Base-by-base conservation (phyloP, 208 protist species). In the Trypanosomatidae sp. region DNA sequence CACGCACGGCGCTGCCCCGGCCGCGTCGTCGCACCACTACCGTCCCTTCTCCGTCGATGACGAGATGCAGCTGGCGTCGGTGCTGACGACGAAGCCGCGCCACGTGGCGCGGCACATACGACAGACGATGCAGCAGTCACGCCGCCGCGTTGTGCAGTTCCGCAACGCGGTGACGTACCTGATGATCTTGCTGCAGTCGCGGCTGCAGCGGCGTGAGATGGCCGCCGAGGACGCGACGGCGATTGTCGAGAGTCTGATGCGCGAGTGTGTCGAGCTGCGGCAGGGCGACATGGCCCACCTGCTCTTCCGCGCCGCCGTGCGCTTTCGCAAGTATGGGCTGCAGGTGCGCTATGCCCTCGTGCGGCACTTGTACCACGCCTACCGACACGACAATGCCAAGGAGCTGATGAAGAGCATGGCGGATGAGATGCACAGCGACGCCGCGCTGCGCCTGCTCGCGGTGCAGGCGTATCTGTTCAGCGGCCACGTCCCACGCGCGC, bases 201-300 rank as follows among this genome's bases (percentile, higher is more conserved):
- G 61, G 41, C 66, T 94, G n/a, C 81, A 90, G 33, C 66, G 68
- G 49, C 57, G 71, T 20, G 71, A 84, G 33, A 79, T 92, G 4
- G n/a, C 28, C 0, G 75, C 82, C 3, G 65, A 21, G 10, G 79
- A 86, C 33, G 87, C 87, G 8, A 77, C 79, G 8, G 52, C 58
- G 2, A 60, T 94, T 19, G 59, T 85, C 50, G 79, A 92, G 33
- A 79, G 78, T 42, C 50, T 94, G 26, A 91, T 94, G 82, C 54
- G 58, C 35, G 82, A 94, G 57, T 94, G 87, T 52, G 87, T 89
- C 13, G 79, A 86, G 13, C 59, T 92, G n/a, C 73, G 69, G 6
- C 87, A 94, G 42, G 66, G 71, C 0, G 87, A 92, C 58, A 91
- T 94, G 77, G 82, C 87, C 0, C 87, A 94, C 51, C 63, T 94